Base-by-base conservation (phyloP, 148 eudicot genomes). In the Mesembryanthemum crystallinum region DNA sequence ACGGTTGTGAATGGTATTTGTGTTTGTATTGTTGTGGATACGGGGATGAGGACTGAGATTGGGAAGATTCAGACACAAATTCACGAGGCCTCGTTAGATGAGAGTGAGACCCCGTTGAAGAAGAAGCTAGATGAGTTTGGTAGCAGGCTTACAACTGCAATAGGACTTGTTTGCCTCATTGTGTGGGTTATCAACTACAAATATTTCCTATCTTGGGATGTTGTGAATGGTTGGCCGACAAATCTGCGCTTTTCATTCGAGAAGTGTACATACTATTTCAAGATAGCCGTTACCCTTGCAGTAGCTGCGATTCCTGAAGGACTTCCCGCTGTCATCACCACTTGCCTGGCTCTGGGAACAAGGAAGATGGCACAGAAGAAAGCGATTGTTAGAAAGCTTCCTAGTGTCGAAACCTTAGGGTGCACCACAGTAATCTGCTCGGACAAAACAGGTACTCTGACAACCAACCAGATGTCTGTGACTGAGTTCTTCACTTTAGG, bases 261-360 rank as follows among this genome's bases (percentile, higher is more conserved):
- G 82, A 92, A 85, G 73, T 92, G 97, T 73, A 92, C 94, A 7
- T 88, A 92, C 76, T 92, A 90, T 83, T 92, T 92, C 25, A 87
- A 90, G 80, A 88, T 86, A 72, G 94, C 94, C 4, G 92, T 90
- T 71, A 91, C 94, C 59, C 90, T 90, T 28, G 98, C 93, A 47
- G 93, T 89, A 61, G 98, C 97, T 77, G 96, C 93, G 13, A 90
- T 89, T 47, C 93, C 98, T 13, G 98, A 92, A 85, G 98, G 96
- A 20, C 79, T 92, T 30, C 91, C 98, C 11, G 93, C 93, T 43
- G 91, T 93, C 1, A 91, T 93, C 55, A 93, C 98, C 8, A 91
- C 98, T 24, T 91, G 96, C 78, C 73, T 91, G 71, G 94, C 97
- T 51, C 71, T 91, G 37, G 98, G 98, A 55, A 93, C 97, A 21